These are phyloP conservation scores for Coffea eugenioides DNA, from an alignment of 257 asterid genomes.

Conservation along the genomic window DNA sequence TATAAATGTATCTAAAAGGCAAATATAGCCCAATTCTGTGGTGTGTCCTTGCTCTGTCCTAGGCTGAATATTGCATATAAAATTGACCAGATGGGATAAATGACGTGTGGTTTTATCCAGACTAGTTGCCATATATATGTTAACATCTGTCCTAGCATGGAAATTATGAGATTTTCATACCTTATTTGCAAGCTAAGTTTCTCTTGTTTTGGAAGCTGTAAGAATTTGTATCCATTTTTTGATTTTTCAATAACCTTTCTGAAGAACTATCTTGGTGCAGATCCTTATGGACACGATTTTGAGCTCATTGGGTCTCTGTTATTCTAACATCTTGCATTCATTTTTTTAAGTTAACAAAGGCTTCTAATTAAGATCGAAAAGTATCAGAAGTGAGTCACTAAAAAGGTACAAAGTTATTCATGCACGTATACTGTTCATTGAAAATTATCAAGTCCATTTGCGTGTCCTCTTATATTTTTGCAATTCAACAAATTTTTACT, in stretches of 20 bases:
- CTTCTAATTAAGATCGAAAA: neutral
- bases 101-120: too few relatives aligned
- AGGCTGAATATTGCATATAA: too few relatives aligned
- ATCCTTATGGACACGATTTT: neutral
- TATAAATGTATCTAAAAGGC: neutral
- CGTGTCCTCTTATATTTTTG: neutral
- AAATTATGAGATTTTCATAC: neutral
- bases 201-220: neutral
- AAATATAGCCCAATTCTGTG: neutral
- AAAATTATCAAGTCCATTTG: neutral
- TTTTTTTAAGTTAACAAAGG: neutral
- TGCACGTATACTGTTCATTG: neutral
- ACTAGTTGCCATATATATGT: neutral
- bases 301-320: neutral
- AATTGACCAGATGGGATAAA: too few relatives aligned
- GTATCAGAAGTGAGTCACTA: neutral
- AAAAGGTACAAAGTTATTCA: neutral
- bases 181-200: neutral
- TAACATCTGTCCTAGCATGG: neutral
- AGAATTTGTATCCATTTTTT: neutral
- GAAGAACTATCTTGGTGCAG: neutral
- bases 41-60: neutral
- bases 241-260: neutral
- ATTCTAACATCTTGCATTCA: neutral
- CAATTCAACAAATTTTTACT: neutral